Percentiles rank a stretch among this genome's conserved stretches.
Conservation (phyloP, 495 filamentous ascomycete genomes). For the Xylaria venustula region DNA sequence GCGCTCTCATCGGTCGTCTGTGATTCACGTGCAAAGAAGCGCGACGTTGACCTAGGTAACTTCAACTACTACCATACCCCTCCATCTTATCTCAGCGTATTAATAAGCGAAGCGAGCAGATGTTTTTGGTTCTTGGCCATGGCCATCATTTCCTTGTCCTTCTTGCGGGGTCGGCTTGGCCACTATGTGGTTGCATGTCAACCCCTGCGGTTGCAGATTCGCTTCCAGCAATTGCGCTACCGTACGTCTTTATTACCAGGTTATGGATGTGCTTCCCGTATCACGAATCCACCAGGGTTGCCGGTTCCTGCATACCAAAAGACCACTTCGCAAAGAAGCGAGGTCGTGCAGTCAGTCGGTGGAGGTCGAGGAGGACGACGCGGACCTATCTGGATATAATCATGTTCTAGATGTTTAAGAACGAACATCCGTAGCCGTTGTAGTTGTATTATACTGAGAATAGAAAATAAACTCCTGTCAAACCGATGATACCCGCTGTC, state of each 20-base stretch:
- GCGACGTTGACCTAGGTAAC: background rate
- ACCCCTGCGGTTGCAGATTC: slow-evolving; percentile 7
- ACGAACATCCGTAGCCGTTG: background rate
- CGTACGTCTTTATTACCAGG: background rate
- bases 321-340: background rate
- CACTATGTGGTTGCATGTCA: slow-evolving; percentile 1
- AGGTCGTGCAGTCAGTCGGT: background rate
- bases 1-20: background rate
- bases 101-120: background rate
- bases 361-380: background rate
- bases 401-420: background rate
- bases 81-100: slow-evolving; percentile 1
- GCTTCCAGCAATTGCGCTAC: slow-evolving; percentile 3
- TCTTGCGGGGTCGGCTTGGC: slow-evolving; percentile 7
- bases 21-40: slow-evolving; percentile 2
- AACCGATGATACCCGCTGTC: background rate
- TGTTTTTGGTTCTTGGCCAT: slow-evolving; percentile 6
- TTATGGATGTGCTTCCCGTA: background rate
- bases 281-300: background rate
- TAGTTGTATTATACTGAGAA: background rate
- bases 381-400: background rate
- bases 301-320: slow-evolving; percentile 13
- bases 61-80: background rate
- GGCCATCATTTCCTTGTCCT: background rate
- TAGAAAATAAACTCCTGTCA: too few relatives aligned